Base-by-base conservation (phyloP, 2,329 filamentous ascomycete species). In the Trichoderma sp. region DNA sequence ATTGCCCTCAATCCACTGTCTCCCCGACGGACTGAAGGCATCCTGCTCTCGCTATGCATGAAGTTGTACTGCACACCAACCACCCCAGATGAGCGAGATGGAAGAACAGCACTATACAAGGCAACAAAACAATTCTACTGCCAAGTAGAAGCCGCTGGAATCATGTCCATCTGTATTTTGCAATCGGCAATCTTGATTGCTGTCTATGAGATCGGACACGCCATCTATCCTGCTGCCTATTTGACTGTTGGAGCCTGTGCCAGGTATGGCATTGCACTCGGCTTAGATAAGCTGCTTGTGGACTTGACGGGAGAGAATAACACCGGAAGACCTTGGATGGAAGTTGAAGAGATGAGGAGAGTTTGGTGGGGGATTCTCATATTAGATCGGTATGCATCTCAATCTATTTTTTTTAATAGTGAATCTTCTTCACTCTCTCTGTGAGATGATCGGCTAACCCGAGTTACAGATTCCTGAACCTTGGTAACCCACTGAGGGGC, bases 361-460 rank as follows among this genome's bases (percentile, higher is more conserved):
- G 63, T 56, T 11, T 65, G 63, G 63, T 65, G 63, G 63, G 63
- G 63, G 21, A 32, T 65, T 18, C n/a, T 56, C 6, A 65, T 65
- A 24, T 36, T 65, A 7, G 63, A 65, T 53, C 39, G 63, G 63
- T 65, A 21, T 18, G 63, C 4, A 26, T 6, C 14, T 36, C 8
- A 24, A 5, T 14, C 21, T 24, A 14, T n/a, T 12, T 6, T 21
- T 53, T 51, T 3, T 11, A 2, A 53, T 21, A 53, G 47, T 24
- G 47, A 53, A 21, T 5, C n/a, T 12, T 3, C 9, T 21, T 53
- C 14, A 18, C n/a, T n/a, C 34, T 56, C 3, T 39, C 28, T 39
- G 7, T 30, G 1, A 6, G 47, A 53, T 24, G n/a, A 14, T 14
- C 1, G n/a, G 3, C 14, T 67, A 6, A 57, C 47, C 6, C 2